Percentiles rank a stretch among this genome's conserved stretches.
Conservation (phyloP, 441 rosid genomes). For the Viola pubescens region DNA sequence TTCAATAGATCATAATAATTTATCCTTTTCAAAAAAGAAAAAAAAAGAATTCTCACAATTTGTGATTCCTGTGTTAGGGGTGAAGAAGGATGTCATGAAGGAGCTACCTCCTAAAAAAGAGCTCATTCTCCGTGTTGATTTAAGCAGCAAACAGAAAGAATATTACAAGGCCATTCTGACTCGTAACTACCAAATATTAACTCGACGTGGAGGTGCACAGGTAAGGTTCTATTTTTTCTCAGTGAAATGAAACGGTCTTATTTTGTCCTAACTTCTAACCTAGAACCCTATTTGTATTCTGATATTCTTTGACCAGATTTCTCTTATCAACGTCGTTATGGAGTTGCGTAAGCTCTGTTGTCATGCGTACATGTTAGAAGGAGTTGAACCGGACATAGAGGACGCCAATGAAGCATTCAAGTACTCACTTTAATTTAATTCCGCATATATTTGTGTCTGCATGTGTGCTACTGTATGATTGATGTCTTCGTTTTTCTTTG, state of each 20-base stretch:
- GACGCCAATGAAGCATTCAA: conserved; percentile 65
- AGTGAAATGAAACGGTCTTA: conserved; percentile 14
- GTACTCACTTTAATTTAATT: conserved; percentile 31
- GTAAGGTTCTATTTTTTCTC: conserved; percentile 28
- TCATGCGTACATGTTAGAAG: conserved; percentile 95
- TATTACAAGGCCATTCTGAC: conserved; percentile 96
- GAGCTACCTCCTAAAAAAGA: conserved; percentile 98
- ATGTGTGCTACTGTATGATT: background rate
- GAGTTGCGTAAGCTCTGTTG: conserved; percentile 98
- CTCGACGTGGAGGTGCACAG: conserved; percentile 96
- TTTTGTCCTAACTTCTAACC: conserved; percentile 17
- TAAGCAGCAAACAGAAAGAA: conserved; percentile 90
- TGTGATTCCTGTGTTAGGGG: conserved; percentile 52
- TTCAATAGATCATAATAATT: no score
- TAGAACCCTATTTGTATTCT: conserved; percentile 10
- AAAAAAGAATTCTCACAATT: background rate
- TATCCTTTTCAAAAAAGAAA: no score
- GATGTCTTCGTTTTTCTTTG: no score
- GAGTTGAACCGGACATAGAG: conserved; percentile 76
- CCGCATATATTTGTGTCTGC: background rate
- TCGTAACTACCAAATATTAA: conserved; percentile 85
- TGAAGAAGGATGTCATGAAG: conserved; percentile 97
- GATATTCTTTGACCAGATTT: conserved; percentile 47
- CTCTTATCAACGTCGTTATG: conserved; percentile 95
- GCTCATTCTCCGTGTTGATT: conserved; percentile 90